Percentiles rank a stretch among this genome's conserved stretches.
Conservation (phyloP, 78 protist species). For the Capsaspora owczarzaki region DNA sequence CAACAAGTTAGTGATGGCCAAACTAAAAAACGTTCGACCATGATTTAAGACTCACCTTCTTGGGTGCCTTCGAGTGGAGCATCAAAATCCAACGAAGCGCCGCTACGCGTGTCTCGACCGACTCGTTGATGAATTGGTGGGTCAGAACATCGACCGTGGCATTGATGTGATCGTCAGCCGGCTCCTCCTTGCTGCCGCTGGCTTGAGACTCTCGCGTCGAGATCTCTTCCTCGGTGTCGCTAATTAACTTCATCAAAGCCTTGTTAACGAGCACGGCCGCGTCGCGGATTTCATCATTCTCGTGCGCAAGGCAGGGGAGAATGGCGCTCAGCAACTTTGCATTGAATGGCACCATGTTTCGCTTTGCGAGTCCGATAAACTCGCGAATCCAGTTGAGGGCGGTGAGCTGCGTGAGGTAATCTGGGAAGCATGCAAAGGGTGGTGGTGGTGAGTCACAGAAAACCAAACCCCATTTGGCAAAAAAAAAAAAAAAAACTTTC, state of each 20-base stretch:
- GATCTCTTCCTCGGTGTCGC: background rate
- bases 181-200: background rate
- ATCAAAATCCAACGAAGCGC: slow-evolving; percentile 59
- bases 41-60: slow-evolving; percentile 15
- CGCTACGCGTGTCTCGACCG: slow-evolving; percentile 39
- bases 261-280: background rate
- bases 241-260: background rate
- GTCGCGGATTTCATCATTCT: background rate
- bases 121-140: slow-evolving; percentile 1
- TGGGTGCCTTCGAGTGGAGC: slow-evolving; percentile 35
- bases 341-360: slow-evolving; percentile 33
- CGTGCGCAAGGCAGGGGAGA: slow-evolving; percentile 41
- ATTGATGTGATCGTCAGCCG: background rate
- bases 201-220: background rate
- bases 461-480: background rate
- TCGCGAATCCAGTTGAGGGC: slow-evolving; percentile 73
- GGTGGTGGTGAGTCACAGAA: background rate
- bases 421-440: slow-evolving; percentile 6
- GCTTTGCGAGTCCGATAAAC: slow-evolving; percentile 47
- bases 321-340: slow-evolving; percentile 52
- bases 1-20: background rate
- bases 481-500: background rate
- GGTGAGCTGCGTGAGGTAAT: slow-evolving; percentile 47
- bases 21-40: background rate
- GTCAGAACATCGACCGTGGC: background rate